Evolutionary conservation across 257 asterid species (phyloP), one percentile per base, ranked within the genome.

Genomic region (Fraxinus anomala): DNA sequence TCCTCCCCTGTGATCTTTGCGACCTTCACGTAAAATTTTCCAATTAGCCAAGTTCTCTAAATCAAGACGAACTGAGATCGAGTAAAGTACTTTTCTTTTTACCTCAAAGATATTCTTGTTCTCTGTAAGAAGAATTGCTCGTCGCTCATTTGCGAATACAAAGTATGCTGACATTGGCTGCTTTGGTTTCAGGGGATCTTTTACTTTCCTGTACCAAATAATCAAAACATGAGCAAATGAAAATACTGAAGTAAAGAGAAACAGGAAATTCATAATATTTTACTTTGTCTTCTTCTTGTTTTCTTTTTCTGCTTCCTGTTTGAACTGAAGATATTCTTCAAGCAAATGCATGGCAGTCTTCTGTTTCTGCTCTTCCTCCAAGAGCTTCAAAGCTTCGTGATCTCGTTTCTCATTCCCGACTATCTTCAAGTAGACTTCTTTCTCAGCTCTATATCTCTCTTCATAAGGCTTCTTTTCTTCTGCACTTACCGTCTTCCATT

Each of bases 401-500:
- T 94, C 97, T 8, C 96, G 93, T 75, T 92, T 94, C 76, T 91
- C 97, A 21, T 81, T 87, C 19, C 97, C 97, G 0, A 85, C 83
- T 1, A 90, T 82, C 73, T 90, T 94, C 86, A 92, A 85, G 77
- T 91, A 92, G 3, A 89, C 88, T 78, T 92, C 97, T 51, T 90
- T 94, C 80, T 94, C 95, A 1, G 92, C 81, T 78, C 88, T 92
- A 82, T 92, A 94, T 71, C 76, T 89, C 77, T 92, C 97, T 86
- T 94, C 97, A 26, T 90, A 94, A 59, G 97, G 97, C 80, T 86
- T 92, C 91, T 91, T 94, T 76, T 92, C 97, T 61, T 94, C 97
- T 8, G 91, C 87, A 17, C 89, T 84, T 4, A 85, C 3, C 2
- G 92, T 87, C 84, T 92, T 94, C 99, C 99, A 94, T 79, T 92